Percentiles rank a stretch among this genome's conserved stretches.
Evolutionary conservation across 176 grass and related monocot species (phyloP).

Genomic region (Bonia amplexicaulis): DNA sequence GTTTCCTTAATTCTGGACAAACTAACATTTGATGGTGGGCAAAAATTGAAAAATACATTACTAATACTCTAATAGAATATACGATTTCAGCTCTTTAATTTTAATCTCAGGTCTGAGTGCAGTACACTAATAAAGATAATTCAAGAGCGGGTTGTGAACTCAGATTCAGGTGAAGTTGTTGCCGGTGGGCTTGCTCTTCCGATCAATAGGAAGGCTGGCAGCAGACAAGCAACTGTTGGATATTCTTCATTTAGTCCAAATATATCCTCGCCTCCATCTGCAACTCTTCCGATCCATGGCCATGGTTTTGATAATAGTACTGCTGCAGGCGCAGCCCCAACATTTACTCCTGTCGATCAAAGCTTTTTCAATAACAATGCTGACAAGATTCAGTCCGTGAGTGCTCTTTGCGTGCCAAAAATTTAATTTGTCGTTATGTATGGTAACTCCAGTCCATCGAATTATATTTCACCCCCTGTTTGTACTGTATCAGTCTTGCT

Average conservation of each 20-base stretch:
- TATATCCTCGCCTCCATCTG: constrained; percentile 36
- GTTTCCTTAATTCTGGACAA: neutral
- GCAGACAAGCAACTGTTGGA: constrained; percentile 14
- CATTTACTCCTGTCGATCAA: constrained; percentile 7
- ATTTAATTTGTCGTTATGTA: neutral
- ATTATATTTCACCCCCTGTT: neutral
- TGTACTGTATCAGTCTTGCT: neutral
- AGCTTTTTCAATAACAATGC: constrained; percentile 28
- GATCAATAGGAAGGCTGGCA: constrained; percentile 16
- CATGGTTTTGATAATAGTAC: constrained; percentile 32
- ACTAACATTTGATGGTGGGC: neutral
- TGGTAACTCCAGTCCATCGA: neutral
- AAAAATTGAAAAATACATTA: constrained; percentile 7
- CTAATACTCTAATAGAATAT: neutral
- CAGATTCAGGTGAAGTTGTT: constrained; percentile 31
- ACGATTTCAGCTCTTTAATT: constrained; percentile 6
- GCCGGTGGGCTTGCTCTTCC: constrained; percentile 26
- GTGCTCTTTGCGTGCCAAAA: constrained; percentile 15
- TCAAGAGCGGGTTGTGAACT: constrained; percentile 65
- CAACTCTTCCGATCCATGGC: neutral
- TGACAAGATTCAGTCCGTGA: constrained; percentile 32
- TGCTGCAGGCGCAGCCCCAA: constrained; percentile 29
- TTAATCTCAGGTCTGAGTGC: constrained; percentile 64
- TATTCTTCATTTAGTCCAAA: constrained; percentile 42
- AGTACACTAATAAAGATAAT: constrained; percentile 69